Evolutionary conservation across 2,329 filamentous ascomycete species (phyloP).

Genomic region (Macroventuria anomochaeta): DNA sequence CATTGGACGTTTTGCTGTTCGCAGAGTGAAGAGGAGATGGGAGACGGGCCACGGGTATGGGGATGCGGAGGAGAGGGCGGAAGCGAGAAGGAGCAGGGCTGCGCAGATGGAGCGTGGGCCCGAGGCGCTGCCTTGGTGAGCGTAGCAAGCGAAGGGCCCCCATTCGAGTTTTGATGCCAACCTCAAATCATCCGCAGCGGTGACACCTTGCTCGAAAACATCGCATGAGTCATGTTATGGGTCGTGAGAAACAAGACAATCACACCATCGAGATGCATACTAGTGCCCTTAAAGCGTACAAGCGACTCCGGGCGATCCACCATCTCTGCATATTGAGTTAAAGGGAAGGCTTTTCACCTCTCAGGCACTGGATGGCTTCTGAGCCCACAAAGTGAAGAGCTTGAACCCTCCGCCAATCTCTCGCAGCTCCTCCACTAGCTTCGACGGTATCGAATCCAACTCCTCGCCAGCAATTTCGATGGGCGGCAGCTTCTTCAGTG

Average conservation of each 20-base stretch:
- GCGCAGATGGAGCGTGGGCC: slow-evolving; percentile 22
- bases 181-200: too few relatives aligned
- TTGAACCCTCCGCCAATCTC: slow-evolving; percentile 12
- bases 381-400: slow-evolving; percentile 13
- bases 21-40: slow-evolving; percentile 42
- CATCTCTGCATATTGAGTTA: too few relatives aligned
- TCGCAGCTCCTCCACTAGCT: slow-evolving; percentile 16
- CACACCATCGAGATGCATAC: too few relatives aligned
- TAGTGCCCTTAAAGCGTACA: too few relatives aligned
- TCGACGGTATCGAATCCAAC: slow-evolving; percentile 16
- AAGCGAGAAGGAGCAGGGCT: slow-evolving; percentile 23
- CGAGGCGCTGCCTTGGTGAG: slow-evolving; percentile 34
- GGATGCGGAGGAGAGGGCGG: slow-evolving; percentile 21
- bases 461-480: slow-evolving; percentile 14
- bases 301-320: too few relatives aligned
- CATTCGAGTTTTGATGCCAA: neutral
- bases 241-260: too few relatives aligned
- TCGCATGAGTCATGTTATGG: too few relatives aligned
- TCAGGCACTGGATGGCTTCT: slow-evolving; percentile 3
- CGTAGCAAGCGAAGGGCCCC: neutral
- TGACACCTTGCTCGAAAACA: too few relatives aligned
- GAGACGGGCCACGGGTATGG: slow-evolving; percentile 25
- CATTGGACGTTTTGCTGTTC: slow-evolving; percentile 45
- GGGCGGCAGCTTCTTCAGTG: slow-evolving; percentile 15
- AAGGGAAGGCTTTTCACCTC: too few relatives aligned